Percentiles rank a stretch among this genome's conserved stretches.
Conservation (phyloP, 2,329 filamentous ascomycete species). For the Leptosphaerulina australis region DNA sequence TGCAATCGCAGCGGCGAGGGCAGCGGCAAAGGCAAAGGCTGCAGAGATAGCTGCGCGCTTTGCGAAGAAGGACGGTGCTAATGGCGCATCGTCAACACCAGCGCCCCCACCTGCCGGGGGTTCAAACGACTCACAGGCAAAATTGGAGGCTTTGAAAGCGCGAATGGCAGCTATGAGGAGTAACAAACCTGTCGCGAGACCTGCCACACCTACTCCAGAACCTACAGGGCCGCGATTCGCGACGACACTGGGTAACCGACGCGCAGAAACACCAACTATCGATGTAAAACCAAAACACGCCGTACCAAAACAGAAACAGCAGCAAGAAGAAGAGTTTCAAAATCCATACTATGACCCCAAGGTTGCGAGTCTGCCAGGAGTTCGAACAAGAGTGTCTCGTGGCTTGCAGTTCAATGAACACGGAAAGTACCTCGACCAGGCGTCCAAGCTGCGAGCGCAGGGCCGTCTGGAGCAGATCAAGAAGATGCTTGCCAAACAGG, state of each 20-base stretch:
- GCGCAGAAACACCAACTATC: conserved; percentile 49
- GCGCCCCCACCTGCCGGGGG: conserved; percentile 18
- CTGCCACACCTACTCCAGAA: conserved; percentile 45
- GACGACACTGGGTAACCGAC: conserved; percentile 61
- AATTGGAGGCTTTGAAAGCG: conserved; percentile 30
- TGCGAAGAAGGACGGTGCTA: conserved; percentile 30
- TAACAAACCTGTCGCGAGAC: conserved; percentile 67
- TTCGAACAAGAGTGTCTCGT: conserved; percentile 68
- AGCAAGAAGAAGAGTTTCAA: conserved; percentile 63
- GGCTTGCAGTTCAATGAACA: conserved; percentile 91
- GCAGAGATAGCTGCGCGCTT: conserved; percentile 44
- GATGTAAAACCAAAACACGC: conserved; percentile 40
- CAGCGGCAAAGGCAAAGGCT: conserved; percentile 43
- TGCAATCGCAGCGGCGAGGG: conserved; percentile 41
- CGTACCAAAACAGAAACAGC: conserved; percentile 45
- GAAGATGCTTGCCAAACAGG: conserved; percentile 84
- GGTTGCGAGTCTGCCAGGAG: conserved; percentile 58
- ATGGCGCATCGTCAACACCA: conserved; percentile 25
- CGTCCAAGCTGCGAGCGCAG: conserved; percentile 84
- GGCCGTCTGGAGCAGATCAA: conserved; percentile 93
- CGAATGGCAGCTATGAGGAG: conserved; percentile 40
- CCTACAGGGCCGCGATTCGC: conserved; percentile 59
- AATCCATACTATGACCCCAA: conserved; percentile 86
- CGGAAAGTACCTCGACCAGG: conserved; percentile 96
- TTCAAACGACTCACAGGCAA: conserved; percentile 13